These are phyloP conservation scores for Perkinsus olseni DNA, from an alignment of 169 alveolate genomes.

Conservation along the genomic window DNA sequence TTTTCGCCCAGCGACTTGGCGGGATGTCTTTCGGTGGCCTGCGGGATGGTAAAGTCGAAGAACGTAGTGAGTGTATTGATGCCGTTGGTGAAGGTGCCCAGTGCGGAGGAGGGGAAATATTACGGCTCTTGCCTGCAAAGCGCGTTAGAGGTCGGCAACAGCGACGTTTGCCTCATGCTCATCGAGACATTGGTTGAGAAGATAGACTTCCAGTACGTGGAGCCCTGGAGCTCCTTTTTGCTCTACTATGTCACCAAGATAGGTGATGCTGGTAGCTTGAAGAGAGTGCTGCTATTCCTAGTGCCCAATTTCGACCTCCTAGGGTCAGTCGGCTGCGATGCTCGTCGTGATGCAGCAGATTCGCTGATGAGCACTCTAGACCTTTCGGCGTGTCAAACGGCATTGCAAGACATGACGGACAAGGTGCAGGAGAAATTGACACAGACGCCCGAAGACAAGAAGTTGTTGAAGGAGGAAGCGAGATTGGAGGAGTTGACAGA, in stretches of 20 bases:
- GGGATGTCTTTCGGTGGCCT: neutral
- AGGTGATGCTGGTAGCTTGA: neutral
- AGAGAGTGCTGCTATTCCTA: neutral
- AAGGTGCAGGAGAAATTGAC: neutral
- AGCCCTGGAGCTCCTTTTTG: neutral
- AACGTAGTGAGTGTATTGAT: neutral
- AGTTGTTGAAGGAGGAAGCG: neutral
- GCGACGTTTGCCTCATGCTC: neutral
- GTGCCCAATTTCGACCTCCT: neutral
- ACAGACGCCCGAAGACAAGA: neutral
- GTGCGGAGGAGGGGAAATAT: neutral
- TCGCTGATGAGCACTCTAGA: neutral
- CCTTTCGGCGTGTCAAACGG: neutral
- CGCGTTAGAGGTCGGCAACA: neutral
- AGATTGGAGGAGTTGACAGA: neutral
- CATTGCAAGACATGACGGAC: neutral
- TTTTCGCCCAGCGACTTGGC: neutral
- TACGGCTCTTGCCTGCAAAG: neutral
- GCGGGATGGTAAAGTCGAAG: neutral
- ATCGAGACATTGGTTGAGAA: neutral
- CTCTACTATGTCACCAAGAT: neutral
- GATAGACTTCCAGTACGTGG: neutral
- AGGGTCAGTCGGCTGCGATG: neutral
- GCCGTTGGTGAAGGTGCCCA: neutral
- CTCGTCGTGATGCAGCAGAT: neutral